phyloP scores from a whole-genome alignment of 73 alveolate genomes.

The Tetrahymena thermophila region DNA sequence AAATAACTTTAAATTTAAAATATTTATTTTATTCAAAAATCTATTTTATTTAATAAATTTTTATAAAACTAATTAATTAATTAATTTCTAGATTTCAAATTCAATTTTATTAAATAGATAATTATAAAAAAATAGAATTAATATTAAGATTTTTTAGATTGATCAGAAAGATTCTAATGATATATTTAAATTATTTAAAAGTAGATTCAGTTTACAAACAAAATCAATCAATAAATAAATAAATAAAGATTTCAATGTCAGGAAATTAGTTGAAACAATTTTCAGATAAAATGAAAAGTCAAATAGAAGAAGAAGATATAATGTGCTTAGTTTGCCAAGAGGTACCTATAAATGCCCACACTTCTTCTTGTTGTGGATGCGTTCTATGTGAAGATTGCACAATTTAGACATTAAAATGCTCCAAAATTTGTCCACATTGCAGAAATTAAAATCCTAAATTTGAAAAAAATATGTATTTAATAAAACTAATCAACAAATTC shows the following conservation, averaged over 20 bases:
- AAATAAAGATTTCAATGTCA: no score
- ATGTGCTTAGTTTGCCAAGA: background rate
- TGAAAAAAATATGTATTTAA: background rate
- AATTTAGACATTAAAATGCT: background rate
- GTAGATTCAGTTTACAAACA: background rate
- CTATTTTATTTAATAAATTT: no score
- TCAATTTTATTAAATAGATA: no score
- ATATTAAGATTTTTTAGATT: no score
- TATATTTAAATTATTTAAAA: no score
- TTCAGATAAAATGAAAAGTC: background rate
- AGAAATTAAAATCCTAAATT: background rate
- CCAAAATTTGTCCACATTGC: background rate
- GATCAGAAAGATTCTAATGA: no score
- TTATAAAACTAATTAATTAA: no score
- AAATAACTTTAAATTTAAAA: no score
- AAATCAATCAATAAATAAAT: background rate
- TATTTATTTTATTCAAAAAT: no score
- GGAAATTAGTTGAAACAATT: no score
- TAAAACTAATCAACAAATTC: background rate
- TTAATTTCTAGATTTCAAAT: no score
- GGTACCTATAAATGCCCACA: background rate
- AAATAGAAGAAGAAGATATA: background rate
- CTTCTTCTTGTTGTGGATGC: background rate
- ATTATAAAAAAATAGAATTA: no score
- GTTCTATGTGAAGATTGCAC: background rate